Conservation (phyloP, 257 asterid species). For the Solanum okadae region DNA sequence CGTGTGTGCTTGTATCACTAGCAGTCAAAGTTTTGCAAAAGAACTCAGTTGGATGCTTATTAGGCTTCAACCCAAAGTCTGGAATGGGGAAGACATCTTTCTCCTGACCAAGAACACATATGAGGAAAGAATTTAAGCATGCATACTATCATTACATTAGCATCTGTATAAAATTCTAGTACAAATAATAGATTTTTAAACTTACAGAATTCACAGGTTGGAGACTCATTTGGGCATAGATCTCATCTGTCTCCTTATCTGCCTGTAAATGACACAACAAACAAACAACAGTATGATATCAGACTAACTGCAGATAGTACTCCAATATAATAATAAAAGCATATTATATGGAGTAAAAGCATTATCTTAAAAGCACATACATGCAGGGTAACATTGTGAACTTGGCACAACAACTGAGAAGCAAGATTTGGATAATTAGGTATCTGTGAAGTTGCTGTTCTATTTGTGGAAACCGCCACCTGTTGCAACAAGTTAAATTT, state of each 20-base stretch:
- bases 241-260: slow-evolving; percentile 91
- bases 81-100: slow-evolving; percentile 84
- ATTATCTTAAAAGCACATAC: slow-evolving; percentile 21
- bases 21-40: slow-evolving; percentile 96
- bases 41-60: slow-evolving; percentile 84
- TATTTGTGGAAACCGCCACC: slow-evolving; percentile 87
- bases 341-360: not conserved
- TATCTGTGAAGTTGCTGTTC: slow-evolving; percentile 71
- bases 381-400: slow-evolving; percentile 76
- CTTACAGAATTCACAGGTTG: slow-evolving; percentile 86
- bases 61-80: slow-evolving; percentile 64
- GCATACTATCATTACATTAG: not conserved
- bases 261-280: slow-evolving; percentile 33
- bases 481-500: slow-evolving; percentile 15
- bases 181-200: not conserved
- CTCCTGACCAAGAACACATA: slow-evolving; percentile 40
- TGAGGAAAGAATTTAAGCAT: not conserved
- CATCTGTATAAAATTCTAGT: not conserved
- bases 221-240: slow-evolving; percentile 93
- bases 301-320: not conserved
- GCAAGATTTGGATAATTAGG: slow-evolving; percentile 89
- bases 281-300: not conserved
- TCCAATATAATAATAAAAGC: not conserved
- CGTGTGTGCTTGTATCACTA: slow-evolving; percentile 96
- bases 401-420: slow-evolving; percentile 84